phyloP scores from a whole-genome alignment of 495 filamentous ascomycete species.

The Immersiella caudata region DNA sequence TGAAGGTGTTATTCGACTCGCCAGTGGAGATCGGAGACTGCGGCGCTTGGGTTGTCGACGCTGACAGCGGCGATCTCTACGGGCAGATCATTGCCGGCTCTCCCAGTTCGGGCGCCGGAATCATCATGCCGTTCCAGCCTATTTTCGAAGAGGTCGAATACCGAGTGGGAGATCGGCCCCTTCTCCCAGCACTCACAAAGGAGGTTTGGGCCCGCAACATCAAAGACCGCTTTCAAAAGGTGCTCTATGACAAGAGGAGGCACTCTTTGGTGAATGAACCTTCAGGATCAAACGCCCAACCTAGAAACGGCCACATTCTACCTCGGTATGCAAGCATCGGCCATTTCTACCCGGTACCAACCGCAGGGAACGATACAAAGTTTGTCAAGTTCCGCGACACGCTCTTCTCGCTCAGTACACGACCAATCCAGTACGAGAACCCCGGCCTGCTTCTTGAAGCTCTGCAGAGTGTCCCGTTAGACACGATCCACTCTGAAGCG shows the following conservation, averaged over 20 bases:
- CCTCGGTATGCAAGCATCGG: not conserved
- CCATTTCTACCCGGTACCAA: slow-evolving; percentile 60
- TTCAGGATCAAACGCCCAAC: not conserved
- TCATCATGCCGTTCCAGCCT: slow-evolving; percentile 9
- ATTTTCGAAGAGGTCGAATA: not conserved
- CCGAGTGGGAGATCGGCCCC: not conserved
- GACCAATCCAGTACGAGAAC: slow-evolving; percentile 93
- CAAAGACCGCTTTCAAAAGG: not conserved
- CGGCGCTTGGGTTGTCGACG: slow-evolving; percentile 13
- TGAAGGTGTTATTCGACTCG: not conserved
- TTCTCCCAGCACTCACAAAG: not conserved
- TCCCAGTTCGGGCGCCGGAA: not conserved
- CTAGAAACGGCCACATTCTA: not conserved
- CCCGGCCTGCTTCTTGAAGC: slow-evolving; percentile 95
- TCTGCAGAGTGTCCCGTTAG: slow-evolving; percentile 80
- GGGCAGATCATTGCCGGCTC: slow-evolving; percentile 14
- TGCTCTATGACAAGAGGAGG: not conserved
- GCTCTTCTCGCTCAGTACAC: slow-evolving; percentile 76
- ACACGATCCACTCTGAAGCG: slow-evolving; percentile 88
- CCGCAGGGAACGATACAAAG: slow-evolving; percentile 64
- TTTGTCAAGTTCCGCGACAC: slow-evolving; percentile 84
- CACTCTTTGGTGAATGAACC: not conserved
- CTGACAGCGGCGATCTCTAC: slow-evolving; percentile 10
- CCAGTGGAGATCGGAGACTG: slow-evolving; percentile 16
- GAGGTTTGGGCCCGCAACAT: not conserved